Conservation (phyloP, 2,329 filamentous ascomycete species). For the Colletotrichum graminicola region DNA sequence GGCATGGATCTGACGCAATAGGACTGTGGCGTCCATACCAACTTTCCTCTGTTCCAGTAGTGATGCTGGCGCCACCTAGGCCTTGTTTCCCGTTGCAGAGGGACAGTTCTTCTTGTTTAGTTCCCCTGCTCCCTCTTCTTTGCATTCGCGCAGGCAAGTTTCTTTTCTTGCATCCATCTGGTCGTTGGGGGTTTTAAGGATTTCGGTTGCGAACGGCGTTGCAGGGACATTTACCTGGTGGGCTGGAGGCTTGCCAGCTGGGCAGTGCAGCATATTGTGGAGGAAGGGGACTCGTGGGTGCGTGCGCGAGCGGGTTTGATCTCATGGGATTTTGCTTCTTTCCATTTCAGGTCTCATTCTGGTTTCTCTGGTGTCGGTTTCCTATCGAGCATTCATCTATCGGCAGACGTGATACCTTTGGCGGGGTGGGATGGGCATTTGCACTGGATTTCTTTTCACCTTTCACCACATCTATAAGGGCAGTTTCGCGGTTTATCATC, state of each 20-base stretch:
- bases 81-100: neutral
- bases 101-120: neutral
- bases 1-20: conserved; percentile 78
- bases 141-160: conserved; percentile 15
- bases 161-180: conserved; percentile 21
- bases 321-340: neutral
- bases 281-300: neutral
- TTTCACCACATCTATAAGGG: conserved; percentile 1
- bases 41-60: neutral
- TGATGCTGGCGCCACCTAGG: neutral
- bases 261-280: neutral
- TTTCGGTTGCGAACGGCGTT: conserved; percentile 28
- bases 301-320: neutral
- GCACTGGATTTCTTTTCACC: conserved; percentile 31
- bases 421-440: conserved; percentile 41
- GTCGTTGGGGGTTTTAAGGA: conserved; percentile 10
- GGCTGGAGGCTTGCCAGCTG: neutral
- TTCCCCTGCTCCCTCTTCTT: neutral
- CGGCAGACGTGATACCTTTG: conserved; percentile 42
- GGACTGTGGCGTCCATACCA: conserved; percentile 20
- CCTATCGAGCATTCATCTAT: conserved; percentile 44
- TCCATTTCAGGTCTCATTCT: conserved; percentile 26
- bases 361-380: conserved; percentile 29
- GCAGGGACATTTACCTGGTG: neutral
- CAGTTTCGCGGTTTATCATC: conserved; percentile 15